Percentiles rank a stretch among this genome's conserved stretches.
Evolutionary conservation across 2,329 filamentous ascomycete genomes (phyloP).

Genomic region (Fusarium austroafricanum): DNA sequence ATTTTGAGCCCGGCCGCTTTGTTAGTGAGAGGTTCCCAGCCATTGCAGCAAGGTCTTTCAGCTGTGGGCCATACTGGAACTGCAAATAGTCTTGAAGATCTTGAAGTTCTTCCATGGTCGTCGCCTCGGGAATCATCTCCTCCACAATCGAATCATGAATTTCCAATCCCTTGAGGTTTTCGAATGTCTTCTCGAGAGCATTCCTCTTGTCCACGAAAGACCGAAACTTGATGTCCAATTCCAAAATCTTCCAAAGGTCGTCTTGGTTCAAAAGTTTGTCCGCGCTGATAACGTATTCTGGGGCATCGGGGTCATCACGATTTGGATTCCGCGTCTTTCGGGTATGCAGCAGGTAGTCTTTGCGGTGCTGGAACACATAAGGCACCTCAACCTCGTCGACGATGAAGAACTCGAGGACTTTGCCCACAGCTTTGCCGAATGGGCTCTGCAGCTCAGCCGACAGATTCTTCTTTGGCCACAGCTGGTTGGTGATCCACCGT

Average conservation of each 20-base stretch:
- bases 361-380: conserved; percentile 97
- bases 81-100: conserved; percentile 97
- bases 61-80: conserved; percentile 87
- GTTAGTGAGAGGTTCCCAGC: conserved; percentile 72
- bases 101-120: conserved; percentile 93
- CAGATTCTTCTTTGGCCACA: conserved; percentile 88
- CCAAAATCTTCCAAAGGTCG: conserved; percentile 94
- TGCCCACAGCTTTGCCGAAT: conserved; percentile 88
- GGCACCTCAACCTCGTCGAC: conserved; percentile 95
- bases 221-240: conserved; percentile 94
- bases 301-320: conserved; percentile 74
- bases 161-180: conserved; percentile 73
- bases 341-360: conserved; percentile 95
- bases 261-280: conserved; percentile 92
- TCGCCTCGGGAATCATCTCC: conserved; percentile 81
- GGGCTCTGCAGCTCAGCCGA: conserved; percentile 78
- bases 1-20: conserved; percentile 86
- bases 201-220: conserved; percentile 93
- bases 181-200: conserved; percentile 81
- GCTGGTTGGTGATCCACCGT: conserved; percentile 88
- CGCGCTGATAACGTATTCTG: conserved; percentile 79
- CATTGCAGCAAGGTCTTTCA: conserved; percentile 80
- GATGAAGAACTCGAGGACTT: conserved; percentile 95
- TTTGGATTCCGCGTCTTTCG: conserved; percentile 73
- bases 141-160: conserved; percentile 81